Evolutionary conservation across 73 alveolate species (phyloP).

Genomic region (Durusdinium trenchii): DNA sequence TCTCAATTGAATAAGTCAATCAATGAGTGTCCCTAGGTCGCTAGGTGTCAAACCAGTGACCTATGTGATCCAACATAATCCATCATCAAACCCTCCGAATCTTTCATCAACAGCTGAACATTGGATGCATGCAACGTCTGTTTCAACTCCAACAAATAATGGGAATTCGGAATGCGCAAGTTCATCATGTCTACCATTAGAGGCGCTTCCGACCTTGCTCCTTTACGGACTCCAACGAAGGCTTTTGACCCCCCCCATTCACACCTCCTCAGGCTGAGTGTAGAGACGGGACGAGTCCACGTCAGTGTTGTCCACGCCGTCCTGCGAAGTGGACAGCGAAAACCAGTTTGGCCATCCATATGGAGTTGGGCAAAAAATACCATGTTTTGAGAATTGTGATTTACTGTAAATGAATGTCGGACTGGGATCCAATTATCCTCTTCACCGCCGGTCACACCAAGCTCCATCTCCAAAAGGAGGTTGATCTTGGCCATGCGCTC

Average conservation of each 20-base stretch:
- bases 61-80: no score
- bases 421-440: slow-evolving; percentile 7
- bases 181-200: background rate
- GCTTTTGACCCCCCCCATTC: no score
- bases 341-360: background rate
- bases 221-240: background rate
- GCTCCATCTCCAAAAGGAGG: slow-evolving; percentile 87
- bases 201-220: background rate
- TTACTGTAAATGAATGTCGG: background rate
- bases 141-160: no score
- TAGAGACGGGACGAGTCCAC: slow-evolving; percentile 70
- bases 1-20: no score
- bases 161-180: background rate
- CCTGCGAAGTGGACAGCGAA: background rate
- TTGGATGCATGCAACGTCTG: no score
- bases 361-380: background rate
- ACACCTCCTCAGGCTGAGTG: slow-evolving; percentile 95
- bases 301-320: slow-evolving; percentile 94
- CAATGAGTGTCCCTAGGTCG: no score
- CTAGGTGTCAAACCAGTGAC: no score
- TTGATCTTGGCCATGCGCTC: slow-evolving; percentile 89
- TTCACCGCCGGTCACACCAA: slow-evolving; percentile 91
- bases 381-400: background rate
- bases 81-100: no score
- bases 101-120: no score